Evolutionary conservation across 2,329 filamentous ascomycete species (phyloP), one percentile per base, ranked within the genome.

Genomic region (Epichloe sibirici): DNA sequence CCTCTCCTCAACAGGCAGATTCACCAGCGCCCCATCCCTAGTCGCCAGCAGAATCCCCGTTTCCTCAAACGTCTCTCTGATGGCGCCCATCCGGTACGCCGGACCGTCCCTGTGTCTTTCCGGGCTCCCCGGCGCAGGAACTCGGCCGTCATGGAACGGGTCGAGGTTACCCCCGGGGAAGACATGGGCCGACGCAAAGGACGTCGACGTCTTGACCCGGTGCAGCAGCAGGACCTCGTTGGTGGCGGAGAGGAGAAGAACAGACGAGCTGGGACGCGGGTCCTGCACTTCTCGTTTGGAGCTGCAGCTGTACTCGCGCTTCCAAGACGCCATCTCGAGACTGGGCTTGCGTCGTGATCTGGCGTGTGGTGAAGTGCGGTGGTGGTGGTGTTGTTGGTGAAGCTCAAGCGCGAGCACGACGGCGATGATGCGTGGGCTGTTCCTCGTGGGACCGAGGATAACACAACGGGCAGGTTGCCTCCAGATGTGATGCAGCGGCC

Each of bases 51-150:
- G 69, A 51, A 96, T 89, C 0, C 93, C 93, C 57, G 87, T 90
- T 71, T 97, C 93, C 66, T 98, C 93, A 63, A 97, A 97, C 0
- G 89, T 89, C 72, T 97, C 93, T 6, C 93, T 77, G 25, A 97
- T 81, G 0, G 90, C 93, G 5, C 85, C 90, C 38, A 88, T 69
- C n/a, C 90, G 76, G 63, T 96, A 96, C 3, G 81, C 77, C 0
- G 74, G 70, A 1, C 82, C 82, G 64, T 96, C 90, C 11, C 73
- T 66, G 61, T 96, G 90, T 12, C 84, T 72, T 9, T 68, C 71
- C 0, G 72, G 67, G 31, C 80, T 73, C 15, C 74, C 74, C 0
- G 64, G 59, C 0, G 56, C 57, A 0, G 77, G 74, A 1, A 80
- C 66, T 0, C 58, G 58, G 3, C 87, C 90, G 60, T 97, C 91